Evolutionary conservation across 169 alveolate species (phyloP), one percentile per base, ranked within the genome.

Genomic region (Plasmodium ovale): DNA sequence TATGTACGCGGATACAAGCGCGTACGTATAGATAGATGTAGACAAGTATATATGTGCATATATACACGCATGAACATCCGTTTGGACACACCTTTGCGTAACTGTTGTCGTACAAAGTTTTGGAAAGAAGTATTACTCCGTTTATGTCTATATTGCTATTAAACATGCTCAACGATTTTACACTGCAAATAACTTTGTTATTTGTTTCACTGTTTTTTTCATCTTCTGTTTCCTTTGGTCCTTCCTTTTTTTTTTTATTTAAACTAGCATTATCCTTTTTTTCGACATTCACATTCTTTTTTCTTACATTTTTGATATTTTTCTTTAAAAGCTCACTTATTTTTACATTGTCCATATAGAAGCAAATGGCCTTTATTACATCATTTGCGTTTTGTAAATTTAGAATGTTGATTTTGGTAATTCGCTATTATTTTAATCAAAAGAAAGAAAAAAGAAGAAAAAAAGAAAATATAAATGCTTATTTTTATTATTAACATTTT

Each of bases 311-410:
- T 74, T 74, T 74, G 12, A 27, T 74, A 56, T 74, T 74, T 59
- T 74, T 74, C 60, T 74, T 74, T 74, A 74, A 62, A 54, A 74
- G 54, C n/a, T 74, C 88, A 54, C 67, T 60, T 16, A 74, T 74
- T 74, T 74, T 37, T 74, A 74, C 16, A 35, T 74, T 74, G 47
- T 74, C 88, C 73, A 74, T 74, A 33, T 74, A 74, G 60, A 74
- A 74, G n/a, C 88, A 74, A n/a, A 74, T 19, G 1, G 77, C 88
- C 29, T 39, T 74, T 59, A 74, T 74, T 19, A 74, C 12, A 65
- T 74, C 73, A 58, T 74, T 74, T 39, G 58, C 88, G 29, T 74
- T 74, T 74, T 74, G 88, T 12, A 60, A 53, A 74, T 74, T 74
- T 37, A 74, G 56, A 21, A 74, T 51, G 19, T 60, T 74, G 12